Evolutionary conservation across 1,284 basidiomycete genomes (phyloP).

Genomic region (Rhodotorula sp.): DNA sequence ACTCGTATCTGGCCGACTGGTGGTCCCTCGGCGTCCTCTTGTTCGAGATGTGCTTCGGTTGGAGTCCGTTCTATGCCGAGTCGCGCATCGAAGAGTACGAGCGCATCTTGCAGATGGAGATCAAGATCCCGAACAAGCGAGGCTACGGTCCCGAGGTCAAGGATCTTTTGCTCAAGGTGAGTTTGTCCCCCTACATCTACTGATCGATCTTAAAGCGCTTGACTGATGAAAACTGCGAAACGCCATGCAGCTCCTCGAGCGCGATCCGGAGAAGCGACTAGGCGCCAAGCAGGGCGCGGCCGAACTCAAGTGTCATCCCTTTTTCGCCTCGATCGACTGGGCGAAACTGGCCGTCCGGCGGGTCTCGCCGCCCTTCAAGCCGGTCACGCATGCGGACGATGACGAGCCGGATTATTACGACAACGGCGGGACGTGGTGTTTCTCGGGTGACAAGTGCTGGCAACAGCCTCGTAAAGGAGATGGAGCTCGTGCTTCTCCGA

Average conservation of each 20-base stretch:
- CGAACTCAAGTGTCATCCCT: conserved; percentile 32
- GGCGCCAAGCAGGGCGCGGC: conserved; percentile 13
- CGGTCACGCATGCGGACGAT: conserved; percentile 35
- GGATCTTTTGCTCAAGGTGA: conserved; percentile 33
- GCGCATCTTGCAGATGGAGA: conserved; percentile 51
- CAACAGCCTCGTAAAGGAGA: neutral
- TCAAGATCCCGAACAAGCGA: conserved; percentile 48
- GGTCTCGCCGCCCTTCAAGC: conserved; percentile 37
- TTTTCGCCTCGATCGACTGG: conserved; percentile 38
- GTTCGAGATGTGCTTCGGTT: conserved; percentile 53
- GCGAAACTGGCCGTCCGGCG: conserved; percentile 24
- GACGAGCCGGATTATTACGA: conserved; percentile 33
- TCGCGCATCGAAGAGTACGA: conserved; percentile 48
- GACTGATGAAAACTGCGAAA: too few relatives aligned
- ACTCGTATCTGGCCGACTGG: conserved; percentile 51
- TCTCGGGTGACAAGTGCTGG: conserved; percentile 25
- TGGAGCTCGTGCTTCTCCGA: neutral
- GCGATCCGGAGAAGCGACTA: conserved; percentile 29
- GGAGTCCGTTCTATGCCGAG: conserved; percentile 52
- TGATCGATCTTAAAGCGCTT: neutral
- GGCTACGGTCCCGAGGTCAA: conserved; percentile 32
- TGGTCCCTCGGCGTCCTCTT: conserved; percentile 50
- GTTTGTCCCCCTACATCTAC: neutral
- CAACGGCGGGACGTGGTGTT: conserved; percentile 28
- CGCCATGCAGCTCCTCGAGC: conserved; percentile 32